These are phyloP conservation scores for Xylaria intraflava DNA, from an alignment of 495 filamentous ascomycete genomes.

Conservation along the genomic window DNA sequence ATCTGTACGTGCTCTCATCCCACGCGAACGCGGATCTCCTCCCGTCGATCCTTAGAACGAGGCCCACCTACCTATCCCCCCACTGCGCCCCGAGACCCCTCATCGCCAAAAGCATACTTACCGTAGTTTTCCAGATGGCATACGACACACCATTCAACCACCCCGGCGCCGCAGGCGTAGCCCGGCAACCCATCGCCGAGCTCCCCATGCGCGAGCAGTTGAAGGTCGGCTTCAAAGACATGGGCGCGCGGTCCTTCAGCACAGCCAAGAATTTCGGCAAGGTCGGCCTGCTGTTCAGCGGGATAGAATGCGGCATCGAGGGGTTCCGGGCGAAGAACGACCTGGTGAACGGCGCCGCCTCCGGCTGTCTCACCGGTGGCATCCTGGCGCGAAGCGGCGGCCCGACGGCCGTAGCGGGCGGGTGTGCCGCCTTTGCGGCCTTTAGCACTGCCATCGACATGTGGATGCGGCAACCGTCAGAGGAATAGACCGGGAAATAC, in stretches of 20 bases:
- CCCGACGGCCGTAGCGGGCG: constrained; percentile 80
- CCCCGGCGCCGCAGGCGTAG: constrained; percentile 51
- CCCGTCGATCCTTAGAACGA: background rate
- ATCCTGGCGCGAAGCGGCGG: constrained; percentile 78
- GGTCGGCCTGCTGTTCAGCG: constrained; percentile 81
- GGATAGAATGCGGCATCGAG: constrained; percentile 94
- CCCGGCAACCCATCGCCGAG: constrained; percentile 51
- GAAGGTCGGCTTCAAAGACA: constrained; percentile 80
- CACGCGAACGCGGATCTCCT: background rate
- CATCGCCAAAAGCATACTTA: background rate
- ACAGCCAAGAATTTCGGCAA: constrained; percentile 92
- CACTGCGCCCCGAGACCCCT: background rate
- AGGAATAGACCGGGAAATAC: constrained; percentile 31
- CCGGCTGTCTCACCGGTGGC: constrained; percentile 88
- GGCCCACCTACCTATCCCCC: constrained; percentile 2
- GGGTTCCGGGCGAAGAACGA: constrained; percentile 90
- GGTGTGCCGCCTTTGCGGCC: constrained; percentile 91
- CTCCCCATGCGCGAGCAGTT: constrained; percentile 81
- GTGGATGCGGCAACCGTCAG: constrained; percentile 66
- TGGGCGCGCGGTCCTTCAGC: constrained; percentile 76
- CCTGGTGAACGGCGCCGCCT: constrained; percentile 75
- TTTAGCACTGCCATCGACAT: constrained; percentile 93
- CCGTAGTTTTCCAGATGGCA: constrained; percentile 59
- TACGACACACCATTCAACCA: constrained; percentile 77
- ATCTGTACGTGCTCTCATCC: constrained; percentile 50